Percentiles rank a stretch among this genome's conserved stretches.
Conservation (phyloP, 768 basidiomycete genomes). For the Royoungia palumana region DNA sequence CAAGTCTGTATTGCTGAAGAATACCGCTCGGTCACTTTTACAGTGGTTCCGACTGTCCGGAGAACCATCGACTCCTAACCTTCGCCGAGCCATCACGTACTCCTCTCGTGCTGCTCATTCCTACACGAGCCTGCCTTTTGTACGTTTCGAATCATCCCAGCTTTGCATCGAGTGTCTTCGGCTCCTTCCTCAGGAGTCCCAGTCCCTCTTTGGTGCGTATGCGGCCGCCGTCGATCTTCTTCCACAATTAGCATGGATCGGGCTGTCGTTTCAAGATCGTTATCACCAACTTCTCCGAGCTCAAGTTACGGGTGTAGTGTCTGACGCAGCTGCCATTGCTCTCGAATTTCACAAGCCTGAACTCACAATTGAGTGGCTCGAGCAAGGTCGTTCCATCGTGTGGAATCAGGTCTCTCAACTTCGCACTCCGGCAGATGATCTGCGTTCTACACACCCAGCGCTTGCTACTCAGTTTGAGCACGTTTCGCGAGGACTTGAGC, state of each 20-base stretch:
- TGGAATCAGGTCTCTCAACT: not conserved
- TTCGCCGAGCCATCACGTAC: too few relatives aligned
- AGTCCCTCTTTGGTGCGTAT: too few relatives aligned
- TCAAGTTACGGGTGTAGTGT: not conserved
- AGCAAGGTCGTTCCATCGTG: constrained; percentile 14
- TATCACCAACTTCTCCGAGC: not conserved
- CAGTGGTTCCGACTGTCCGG: too few relatives aligned
- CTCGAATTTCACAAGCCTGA: not conserved
- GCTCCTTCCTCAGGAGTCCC: too few relatives aligned
- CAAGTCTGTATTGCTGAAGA: too few relatives aligned
- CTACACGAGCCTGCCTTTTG: not conserved
- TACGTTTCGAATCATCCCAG: too few relatives aligned
- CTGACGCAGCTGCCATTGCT: constrained; percentile 7
- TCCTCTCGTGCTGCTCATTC: not conserved
- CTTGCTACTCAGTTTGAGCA: not conserved
- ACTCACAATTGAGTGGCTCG: constrained; percentile 14
- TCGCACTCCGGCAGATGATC: constrained; percentile 3
- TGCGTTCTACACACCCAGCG: not conserved
- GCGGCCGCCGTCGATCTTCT: too few relatives aligned
- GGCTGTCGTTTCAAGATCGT: not conserved
- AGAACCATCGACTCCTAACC: too few relatives aligned
- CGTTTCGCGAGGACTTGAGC: not conserved
- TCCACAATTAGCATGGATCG: constrained; percentile 1
- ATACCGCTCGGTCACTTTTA: too few relatives aligned
- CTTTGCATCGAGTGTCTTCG: too few relatives aligned